Percentiles rank a stretch among this genome's conserved stretches.
These are phyloP conservation scores for Vitis riparia DNA, from an alignment of 164 flowering plant species.

Conservation along the genomic window DNA sequence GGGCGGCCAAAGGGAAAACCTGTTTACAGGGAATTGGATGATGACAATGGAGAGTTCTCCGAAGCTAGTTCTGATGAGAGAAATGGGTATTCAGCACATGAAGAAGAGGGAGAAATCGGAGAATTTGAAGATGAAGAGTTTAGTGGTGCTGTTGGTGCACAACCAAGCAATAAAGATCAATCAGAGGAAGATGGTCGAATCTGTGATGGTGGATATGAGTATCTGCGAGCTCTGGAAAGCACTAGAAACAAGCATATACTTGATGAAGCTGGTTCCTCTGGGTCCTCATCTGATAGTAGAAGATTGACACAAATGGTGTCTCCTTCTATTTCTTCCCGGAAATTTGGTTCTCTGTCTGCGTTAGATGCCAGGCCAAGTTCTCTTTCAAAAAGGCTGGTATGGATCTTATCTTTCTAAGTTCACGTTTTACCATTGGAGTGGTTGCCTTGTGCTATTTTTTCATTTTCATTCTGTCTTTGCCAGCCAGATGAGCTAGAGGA, in stretches of 20 bases:
- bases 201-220: constrained; percentile 49
- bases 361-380: constrained; percentile 84
- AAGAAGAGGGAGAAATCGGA: constrained; percentile 85
- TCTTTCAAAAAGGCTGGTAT: constrained; percentile 69
- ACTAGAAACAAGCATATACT: constrained; percentile 37
- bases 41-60: constrained; percentile 77
- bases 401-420: constrained; percentile 11
- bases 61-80: constrained; percentile 89
- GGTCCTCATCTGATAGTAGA: constrained; percentile 76
- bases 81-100: constrained; percentile 58
- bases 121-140: constrained; percentile 85
- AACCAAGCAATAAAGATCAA: constrained; percentile 42
- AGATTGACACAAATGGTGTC: constrained; percentile 52
- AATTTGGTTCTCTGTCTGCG: constrained; percentile 96
- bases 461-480: constrained; percentile 14
- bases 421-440: constrained; percentile 2
- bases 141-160: constrained; percentile 52
- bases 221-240: constrained; percentile 37
- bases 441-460: constrained; percentile 4
- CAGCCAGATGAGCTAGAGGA: constrained; percentile 95
- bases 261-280: constrained; percentile 85
- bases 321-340: constrained; percentile 74
- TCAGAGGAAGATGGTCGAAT: constrained; percentile 67
- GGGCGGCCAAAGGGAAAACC: constrained; percentile 82
- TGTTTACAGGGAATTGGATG: constrained; percentile 82